These are phyloP conservation scores for Somion occarium DNA, from an alignment of 1,284 basidiomycete species.

Conservation along the genomic window DNA sequence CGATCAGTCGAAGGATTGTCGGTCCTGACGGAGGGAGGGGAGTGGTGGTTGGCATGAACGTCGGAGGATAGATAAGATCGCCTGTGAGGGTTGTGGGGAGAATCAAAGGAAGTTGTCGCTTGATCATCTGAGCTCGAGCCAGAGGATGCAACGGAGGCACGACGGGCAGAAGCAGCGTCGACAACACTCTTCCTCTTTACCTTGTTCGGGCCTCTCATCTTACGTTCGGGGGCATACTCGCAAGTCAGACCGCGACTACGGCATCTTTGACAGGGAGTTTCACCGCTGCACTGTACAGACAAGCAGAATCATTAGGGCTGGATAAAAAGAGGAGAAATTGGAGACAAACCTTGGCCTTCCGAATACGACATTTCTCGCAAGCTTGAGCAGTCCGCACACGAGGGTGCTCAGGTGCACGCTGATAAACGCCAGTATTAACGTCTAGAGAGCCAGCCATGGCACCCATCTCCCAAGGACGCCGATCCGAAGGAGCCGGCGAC, in stretches of 20 bases:
- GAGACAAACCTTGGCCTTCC: slow-evolving; percentile 37
- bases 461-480: slow-evolving; percentile 34
- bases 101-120: not conserved
- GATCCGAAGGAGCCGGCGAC: slow-evolving; percentile 6
- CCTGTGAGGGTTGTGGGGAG: not conserved
- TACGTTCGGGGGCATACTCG: slow-evolving; percentile 51
- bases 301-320: slow-evolving; percentile 1
- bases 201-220: slow-evolving; percentile 60
- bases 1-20: not conserved
- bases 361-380: slow-evolving; percentile 38
- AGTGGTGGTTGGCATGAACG: no score
- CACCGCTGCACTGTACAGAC: slow-evolving; percentile 34
- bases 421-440: slow-evolving; percentile 53
- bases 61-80: not conserved
- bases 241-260: slow-evolving; percentile 30
- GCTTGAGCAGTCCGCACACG: slow-evolving; percentile 42
- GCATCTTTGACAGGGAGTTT: slow-evolving; percentile 34
- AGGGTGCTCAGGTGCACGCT: slow-evolving; percentile 53
- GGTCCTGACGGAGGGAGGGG: no score
- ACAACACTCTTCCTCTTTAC: slow-evolving; percentile 24
- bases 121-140: slow-evolving; percentile 18
- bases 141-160: slow-evolving; percentile 17
- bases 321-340: not conserved
- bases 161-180: slow-evolving; percentile 7
- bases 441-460: slow-evolving; percentile 54